Evolutionary conservation across 108 stramenopile species (phyloP).

Genomic region (Skeletonema costatum): DNA sequence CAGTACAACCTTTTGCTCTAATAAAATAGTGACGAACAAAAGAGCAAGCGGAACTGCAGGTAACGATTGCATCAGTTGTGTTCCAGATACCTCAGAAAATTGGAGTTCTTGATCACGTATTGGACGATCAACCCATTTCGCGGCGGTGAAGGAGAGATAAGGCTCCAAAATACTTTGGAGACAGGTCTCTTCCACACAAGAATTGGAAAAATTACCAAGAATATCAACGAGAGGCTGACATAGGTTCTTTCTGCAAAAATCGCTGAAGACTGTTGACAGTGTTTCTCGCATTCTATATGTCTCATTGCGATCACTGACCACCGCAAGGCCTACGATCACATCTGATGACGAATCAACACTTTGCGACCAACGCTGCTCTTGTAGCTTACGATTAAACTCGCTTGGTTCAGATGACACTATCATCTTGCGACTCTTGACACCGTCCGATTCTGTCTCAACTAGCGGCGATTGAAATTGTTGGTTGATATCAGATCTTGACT

Average conservation of each 20-base stretch:
- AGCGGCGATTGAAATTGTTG: slow-evolving; percentile 50
- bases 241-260: slow-evolving; percentile 44
- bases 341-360: slow-evolving; percentile 6
- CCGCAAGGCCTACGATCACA: slow-evolving; percentile 63
- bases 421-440: slow-evolving; percentile 42
- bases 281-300: slow-evolving; percentile 73
- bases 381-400: slow-evolving; percentile 52
- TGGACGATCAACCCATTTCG: slow-evolving; percentile 69
- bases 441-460: slow-evolving; percentile 13
- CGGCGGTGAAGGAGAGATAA: slow-evolving; percentile 43
- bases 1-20: slow-evolving; percentile 88
- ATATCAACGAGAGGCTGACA: slow-evolving; percentile 69
- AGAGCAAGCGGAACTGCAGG: slow-evolving; percentile 80
- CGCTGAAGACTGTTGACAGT: slow-evolving; percentile 51
- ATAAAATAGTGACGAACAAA: slow-evolving; percentile 65
- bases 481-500: not conserved
- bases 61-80: slow-evolving; percentile 62
- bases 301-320: slow-evolving; percentile 68
- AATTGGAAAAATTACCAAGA: slow-evolving; percentile 58
- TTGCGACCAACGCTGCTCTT: slow-evolving; percentile 51
- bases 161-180: slow-evolving; percentile 62
- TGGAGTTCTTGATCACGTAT: slow-evolving; percentile 48
- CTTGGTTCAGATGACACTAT: slow-evolving; percentile 42
- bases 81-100: slow-evolving; percentile 54
- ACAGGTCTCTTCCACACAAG: slow-evolving; percentile 52